Evolutionary conservation across 2,329 filamentous ascomycete genomes (phyloP), one percentile per base, ranked within the genome.

Genomic region (Amesomyces nigricolor): DNA sequence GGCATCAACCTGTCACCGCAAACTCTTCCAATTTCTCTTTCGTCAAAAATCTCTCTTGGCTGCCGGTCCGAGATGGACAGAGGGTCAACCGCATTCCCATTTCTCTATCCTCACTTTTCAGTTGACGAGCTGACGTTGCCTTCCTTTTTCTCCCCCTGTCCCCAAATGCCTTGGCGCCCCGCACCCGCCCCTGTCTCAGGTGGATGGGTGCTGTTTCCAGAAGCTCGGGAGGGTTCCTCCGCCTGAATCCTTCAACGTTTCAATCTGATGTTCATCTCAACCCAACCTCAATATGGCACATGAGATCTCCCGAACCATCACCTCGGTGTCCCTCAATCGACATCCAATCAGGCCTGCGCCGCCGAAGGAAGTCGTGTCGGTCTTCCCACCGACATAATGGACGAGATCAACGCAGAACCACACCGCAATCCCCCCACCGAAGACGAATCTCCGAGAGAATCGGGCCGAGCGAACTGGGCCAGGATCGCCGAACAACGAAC

Each of bases 131-230:
- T 46, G 43, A 13, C 39, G 17, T 46, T 9, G 17, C 11, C 10
- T 46, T 19, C 44, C 11, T 4, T 14, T 26, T 26, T 26, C 22
- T 26, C 14, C 16, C 45, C 45, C 10, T 35, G 45, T 47, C 45
- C 14, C 26, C 19, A 32, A 10, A 17, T 2, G 3, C 16, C 45
- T 44, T 49, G 38, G 45, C 19, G 29, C 37, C 45, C 51, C 51
- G 37, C 51, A 6, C 7, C 7, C 3, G 19, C 26, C 43, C 50
- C 35, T 47, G 51, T 38, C 51, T 38, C 35, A 42, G 10, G 46
- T 32, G 29, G 35, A 54, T 51, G 58, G 61, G 56, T 56, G 50
- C 49, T 32, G 58, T 62, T 62, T 62, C 60, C 61, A 61, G 60
- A 62, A 26, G 22, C 22, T 26, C 22, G 22, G 22, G 22, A 62